phyloP scores from a whole-genome alignment of 1,284 basidiomycete species.

The Mycosarcoma mackinlayi region DNA sequence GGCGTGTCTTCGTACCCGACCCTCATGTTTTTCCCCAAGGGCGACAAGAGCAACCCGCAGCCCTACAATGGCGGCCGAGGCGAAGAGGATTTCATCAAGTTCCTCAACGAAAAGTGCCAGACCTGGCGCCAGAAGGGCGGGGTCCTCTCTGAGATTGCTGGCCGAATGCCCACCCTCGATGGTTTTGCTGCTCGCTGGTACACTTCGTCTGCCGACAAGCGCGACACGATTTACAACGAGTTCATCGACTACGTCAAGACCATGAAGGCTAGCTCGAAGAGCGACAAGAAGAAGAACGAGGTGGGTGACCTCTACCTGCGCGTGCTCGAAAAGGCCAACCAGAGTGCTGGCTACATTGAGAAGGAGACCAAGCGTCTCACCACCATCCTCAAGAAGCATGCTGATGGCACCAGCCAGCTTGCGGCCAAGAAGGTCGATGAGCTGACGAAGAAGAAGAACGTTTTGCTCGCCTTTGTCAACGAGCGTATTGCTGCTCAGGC shows the following conservation, averaged over 20 bases:
- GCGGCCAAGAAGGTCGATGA: conserved; percentile 87
- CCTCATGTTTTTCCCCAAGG: conserved; percentile 87
- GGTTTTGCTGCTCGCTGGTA: conserved; percentile 82
- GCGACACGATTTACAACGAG: conserved; percentile 75
- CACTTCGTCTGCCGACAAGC: conserved; percentile 72
- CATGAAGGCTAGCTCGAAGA: conserved; percentile 47
- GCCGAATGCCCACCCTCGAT: conserved; percentile 83
- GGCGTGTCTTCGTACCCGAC: conserved; percentile 82
- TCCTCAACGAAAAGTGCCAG: conserved; percentile 85
- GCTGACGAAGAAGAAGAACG: conserved; percentile 89
- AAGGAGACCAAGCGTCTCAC: conserved; percentile 82
- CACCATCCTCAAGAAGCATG: conserved; percentile 78
- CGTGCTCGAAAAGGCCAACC: conserved; percentile 88
- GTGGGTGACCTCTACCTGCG: conserved; percentile 82
- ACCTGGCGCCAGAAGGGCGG: conserved; percentile 85
- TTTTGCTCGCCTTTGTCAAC: conserved; percentile 78
- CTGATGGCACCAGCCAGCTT: conserved; percentile 70
- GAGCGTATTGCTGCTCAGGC: conserved; percentile 51
- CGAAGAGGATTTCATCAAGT: conserved; percentile 76
- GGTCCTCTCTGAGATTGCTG: conserved; percentile 82
- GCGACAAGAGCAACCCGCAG: conserved; percentile 72
- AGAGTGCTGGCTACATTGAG: conserved; percentile 78
- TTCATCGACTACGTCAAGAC: conserved; percentile 69
- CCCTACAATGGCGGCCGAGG: conserved; percentile 78
- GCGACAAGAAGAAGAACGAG: conserved; percentile 65